A percentile compares a stretch with the other conserved stretches of the same genome.
phyloP scores from a whole-genome alignment of 139 green algal genomes.

The Pseudopediastrum boryanum region DNA sequence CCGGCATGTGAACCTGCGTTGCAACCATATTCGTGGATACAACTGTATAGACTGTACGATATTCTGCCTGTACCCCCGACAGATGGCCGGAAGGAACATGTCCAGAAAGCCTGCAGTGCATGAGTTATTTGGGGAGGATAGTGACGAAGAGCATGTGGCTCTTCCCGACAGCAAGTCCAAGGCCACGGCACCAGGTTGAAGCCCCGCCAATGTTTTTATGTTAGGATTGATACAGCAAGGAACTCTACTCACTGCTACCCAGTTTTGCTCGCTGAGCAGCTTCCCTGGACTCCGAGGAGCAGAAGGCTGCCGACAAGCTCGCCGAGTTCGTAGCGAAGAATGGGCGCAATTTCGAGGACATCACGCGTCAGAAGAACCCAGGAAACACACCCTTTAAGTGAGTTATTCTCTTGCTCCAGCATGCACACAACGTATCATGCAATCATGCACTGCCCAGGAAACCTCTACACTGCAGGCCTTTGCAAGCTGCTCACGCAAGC shows the following conservation, averaged over 20 bases:
- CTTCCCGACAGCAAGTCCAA: not conserved
- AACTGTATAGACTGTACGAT: too few relatives aligned
- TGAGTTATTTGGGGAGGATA: constrained; percentile 36
- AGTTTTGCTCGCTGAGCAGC: not conserved
- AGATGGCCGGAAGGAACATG: too few relatives aligned
- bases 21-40: too few relatives aligned
- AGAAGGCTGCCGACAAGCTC: constrained; percentile 62
- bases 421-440: too few relatives aligned
- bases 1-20: too few relatives aligned
- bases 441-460: too few relatives aligned
- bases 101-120: constrained; percentile 6
- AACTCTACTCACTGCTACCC: not conserved
- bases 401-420: too few relatives aligned
- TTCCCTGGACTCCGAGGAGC: constrained; percentile 38
- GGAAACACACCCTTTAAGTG: constrained; percentile 68
- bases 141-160: constrained; percentile 17
- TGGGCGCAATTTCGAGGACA: constrained; percentile 66
- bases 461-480: too few relatives aligned
- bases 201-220: not conserved
- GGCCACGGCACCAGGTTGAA: constrained; percentile 16
- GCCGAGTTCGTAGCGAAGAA: constrained; percentile 80
- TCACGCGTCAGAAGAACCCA: constrained; percentile 70
- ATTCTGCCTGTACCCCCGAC: too few relatives aligned
- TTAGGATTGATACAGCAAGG: not conserved
- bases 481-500: too few relatives aligned